phyloP scores from a whole-genome alignment of 1,139 yeast genomes.

The Geotrichum europaeum region DNA sequence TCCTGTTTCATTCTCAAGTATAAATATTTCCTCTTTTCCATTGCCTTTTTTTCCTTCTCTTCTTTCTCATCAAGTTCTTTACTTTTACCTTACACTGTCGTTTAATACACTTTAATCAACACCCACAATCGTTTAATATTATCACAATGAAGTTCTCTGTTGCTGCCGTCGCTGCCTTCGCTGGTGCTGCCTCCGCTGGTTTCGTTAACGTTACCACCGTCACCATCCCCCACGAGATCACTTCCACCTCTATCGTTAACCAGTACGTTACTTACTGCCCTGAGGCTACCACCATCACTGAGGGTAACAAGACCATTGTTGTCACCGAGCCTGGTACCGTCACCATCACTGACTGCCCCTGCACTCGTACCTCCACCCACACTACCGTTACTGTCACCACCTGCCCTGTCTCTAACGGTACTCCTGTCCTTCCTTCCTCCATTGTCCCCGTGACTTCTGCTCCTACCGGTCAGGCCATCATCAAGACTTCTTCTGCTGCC shows the following conservation, averaged over 20 bases:
- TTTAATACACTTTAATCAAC: background rate
- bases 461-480: no score
- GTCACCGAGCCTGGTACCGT: conserved; percentile 41
- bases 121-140: background rate
- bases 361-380: conserved; percentile 50
- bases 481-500: conserved; percentile 16
- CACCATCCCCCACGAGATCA: conserved; percentile 18
- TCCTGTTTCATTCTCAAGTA: background rate
- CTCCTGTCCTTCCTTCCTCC: conserved; percentile 25
- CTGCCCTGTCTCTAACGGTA: conserved; percentile 33
- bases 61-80: background rate
- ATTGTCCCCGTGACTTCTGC: conserved; percentile 15
- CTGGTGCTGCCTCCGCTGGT: conserved; percentile 23
- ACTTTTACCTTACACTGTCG: background rate
- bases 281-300: conserved; percentile 36
- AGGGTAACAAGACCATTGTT: conserved; percentile 36
- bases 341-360: conserved; percentile 43
- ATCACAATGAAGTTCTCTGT: conserved; percentile 34
- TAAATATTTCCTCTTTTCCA: background rate
- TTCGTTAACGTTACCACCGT: conserved; percentile 28
- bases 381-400: conserved; percentile 41
- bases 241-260: conserved; percentile 33
- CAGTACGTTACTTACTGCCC: conserved; percentile 42
- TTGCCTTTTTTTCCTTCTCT: background rate
- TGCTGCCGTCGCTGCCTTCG: conserved; percentile 19